Base-by-base conservation (phyloP, 208 protist genomes). In the Trypanosoma lewisi region DNA sequence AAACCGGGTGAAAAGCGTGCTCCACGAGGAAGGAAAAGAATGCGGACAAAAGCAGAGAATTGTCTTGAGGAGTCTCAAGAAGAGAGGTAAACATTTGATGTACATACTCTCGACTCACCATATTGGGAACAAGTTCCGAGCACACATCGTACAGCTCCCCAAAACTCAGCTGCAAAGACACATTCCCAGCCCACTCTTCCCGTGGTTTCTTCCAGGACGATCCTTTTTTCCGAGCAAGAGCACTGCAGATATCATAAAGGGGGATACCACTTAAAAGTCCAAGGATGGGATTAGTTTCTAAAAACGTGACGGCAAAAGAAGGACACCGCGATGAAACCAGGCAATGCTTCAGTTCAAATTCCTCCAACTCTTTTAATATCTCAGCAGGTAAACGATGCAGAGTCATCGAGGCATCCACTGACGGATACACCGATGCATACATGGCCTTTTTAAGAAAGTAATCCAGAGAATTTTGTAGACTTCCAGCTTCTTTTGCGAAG, bases 401-500 rank as follows among this genome's bases (percentile, higher is more conserved):
- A 23, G 6, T 47, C 30, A 6, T 37, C 31, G 6, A n/a, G n/a
- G 21, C 17, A 14, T 44, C 14, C 1, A 25, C 21, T 47, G 45
- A 14, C 16, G 37, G 7, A 9, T 39, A 4, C 11, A 45, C n/a
- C 2, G 59, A 45, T 25, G 44, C 31, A 30, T 57, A 60, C 67
- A 73, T 73, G 23, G 67, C 52, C n/a, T 47, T 55, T 11, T 77
- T 62, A 33, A 93, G 60, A 41, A 87, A 85, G 50, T 78, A 83
- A 48, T 93, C 87, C 33, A 79, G 80, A 28, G 83, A 85, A 63
- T 80, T 89, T 41, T 89, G 81, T 27, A 80, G 58, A 2, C 16
- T 27, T 45, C 33, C 3, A 21, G 37, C 30, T 2, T 21, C 6
- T 28, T 23, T n/a, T 27, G 30, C 54, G 34, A 14, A 19, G 14